Evolutionary conservation across 2,329 filamentous ascomycete genomes (phyloP).

Genomic region (Exophiala calicioides): DNA sequence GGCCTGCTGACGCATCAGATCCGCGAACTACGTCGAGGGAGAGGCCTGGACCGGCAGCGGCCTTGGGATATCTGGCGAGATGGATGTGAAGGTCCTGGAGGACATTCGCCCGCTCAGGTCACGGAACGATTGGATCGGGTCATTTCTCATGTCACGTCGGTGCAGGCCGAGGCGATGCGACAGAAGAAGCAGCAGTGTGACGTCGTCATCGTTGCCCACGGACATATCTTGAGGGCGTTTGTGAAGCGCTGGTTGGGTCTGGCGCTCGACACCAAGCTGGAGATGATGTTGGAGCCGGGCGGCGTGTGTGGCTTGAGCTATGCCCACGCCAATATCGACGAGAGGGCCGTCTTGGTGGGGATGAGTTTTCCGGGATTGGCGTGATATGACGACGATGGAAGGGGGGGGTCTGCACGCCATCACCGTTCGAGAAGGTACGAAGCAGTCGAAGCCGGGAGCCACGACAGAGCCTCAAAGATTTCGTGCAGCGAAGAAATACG

Average conservation of each 20-base stretch:
- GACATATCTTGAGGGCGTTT: constrained; percentile 50
- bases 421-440: too few species aligned
- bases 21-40: constrained; percentile 44
- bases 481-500: too few species aligned
- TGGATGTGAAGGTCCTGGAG: constrained; percentile 53
- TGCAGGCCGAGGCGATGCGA: constrained; percentile 38
- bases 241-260: constrained; percentile 50
- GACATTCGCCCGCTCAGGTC: constrained; percentile 42
- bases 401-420: too few species aligned
- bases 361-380: constrained; percentile 34
- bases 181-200: constrained; percentile 16
- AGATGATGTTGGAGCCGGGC: constrained; percentile 49
- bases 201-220: constrained; percentile 36
- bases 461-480: too few species aligned
- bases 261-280: constrained; percentile 42
- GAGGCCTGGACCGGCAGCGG: constrained; percentile 51
- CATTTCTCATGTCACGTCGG: constrained; percentile 43
- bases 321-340: constrained; percentile 39
- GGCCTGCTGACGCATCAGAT: constrained; percentile 58
- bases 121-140: constrained; percentile 45
- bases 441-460: too few species aligned
- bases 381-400: too few species aligned
- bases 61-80: constrained; percentile 61
- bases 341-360: constrained; percentile 46
- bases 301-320: constrained; percentile 46